These are phyloP conservation scores for Quercus cerris DNA, from an alignment of 306 rosid species.

Conservation along the genomic window DNA sequence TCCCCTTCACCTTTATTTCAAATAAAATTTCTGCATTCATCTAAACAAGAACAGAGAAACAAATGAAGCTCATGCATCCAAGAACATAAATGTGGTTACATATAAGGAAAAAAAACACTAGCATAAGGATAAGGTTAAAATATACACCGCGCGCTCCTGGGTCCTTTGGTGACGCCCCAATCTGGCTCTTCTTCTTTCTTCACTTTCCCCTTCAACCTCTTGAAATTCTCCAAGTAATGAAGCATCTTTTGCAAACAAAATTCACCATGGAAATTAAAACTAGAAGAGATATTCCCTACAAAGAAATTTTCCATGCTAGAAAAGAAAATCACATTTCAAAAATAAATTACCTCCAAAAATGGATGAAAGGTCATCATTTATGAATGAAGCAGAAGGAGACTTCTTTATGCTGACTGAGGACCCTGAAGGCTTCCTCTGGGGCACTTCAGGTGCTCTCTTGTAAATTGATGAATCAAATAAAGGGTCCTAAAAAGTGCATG, in stretches of 20 bases:
- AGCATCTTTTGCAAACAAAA: constrained; percentile 47
- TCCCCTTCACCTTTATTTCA: not conserved
- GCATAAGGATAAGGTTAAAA: constrained; percentile 12
- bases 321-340: constrained; percentile 18
- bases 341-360: constrained; percentile 65
- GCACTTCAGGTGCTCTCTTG: constrained; percentile 44
- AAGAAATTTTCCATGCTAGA: not conserved
- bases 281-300: not conserved
- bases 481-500: constrained; percentile 53
- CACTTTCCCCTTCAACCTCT: constrained; percentile 87
- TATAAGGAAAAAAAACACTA: not conserved
- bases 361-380: constrained; percentile 65
- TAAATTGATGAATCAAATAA: constrained; percentile 37
- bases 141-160: constrained; percentile 69
- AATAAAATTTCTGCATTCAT: not conserved
- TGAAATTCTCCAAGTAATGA: constrained; percentile 42
- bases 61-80: not conserved
- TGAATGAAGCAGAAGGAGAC: constrained; percentile 38
- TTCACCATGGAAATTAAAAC: not conserved
- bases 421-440: constrained; percentile 44
- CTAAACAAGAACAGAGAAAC: not conserved
- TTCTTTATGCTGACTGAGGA: constrained; percentile 49
- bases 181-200: constrained; percentile 84
- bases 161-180: constrained; percentile 67
- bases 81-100: not conserved